phyloP scores from a whole-genome alignment of 371 early-diverging fungal species.

The Mortierella sp. region DNA sequence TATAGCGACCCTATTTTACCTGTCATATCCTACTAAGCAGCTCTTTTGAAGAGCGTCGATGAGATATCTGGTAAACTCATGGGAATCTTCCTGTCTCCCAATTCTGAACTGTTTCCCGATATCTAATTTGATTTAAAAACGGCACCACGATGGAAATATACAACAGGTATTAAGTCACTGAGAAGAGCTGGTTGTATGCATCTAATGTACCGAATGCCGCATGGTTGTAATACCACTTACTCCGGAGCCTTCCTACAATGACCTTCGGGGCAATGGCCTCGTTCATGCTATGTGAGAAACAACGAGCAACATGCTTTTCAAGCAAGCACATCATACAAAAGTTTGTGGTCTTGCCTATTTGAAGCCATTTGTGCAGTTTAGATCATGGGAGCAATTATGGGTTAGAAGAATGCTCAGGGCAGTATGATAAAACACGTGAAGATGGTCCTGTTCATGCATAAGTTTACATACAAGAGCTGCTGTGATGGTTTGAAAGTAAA shows the following conservation, averaged over 20 bases:
- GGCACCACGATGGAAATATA: neutral
- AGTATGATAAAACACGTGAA: neutral
- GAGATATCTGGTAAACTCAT: constrained; percentile 88
- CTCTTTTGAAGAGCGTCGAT: constrained; percentile 76
- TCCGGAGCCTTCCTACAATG: constrained; percentile 76
- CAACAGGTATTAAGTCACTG: constrained; percentile 8
- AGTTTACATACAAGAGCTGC: constrained; percentile 59
- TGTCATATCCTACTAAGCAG: constrained; percentile 63
- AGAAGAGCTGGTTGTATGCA: neutral
- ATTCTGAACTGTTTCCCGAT: constrained; percentile 83
- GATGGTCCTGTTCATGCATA: neutral
- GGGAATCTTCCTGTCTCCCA: constrained; percentile 92
- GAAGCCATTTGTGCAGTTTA: neutral
- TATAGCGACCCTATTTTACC: constrained; percentile 19
- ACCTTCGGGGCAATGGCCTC: constrained; percentile 75
- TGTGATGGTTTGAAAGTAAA: constrained; percentile 71
- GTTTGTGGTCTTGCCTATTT: constrained; percentile 62
- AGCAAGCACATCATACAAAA: constrained; percentile 77
- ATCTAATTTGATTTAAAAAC: constrained; percentile 24
- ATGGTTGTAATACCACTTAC: constrained; percentile 55
- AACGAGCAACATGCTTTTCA: constrained; percentile 64
- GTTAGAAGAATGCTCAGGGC: neutral
- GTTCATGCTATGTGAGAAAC: constrained; percentile 60
- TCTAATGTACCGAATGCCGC: neutral
- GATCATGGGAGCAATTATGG: neutral